Conservation (phyloP, 2,329 filamentous ascomycete species). For the Knoxdaviesia capensis region DNA sequence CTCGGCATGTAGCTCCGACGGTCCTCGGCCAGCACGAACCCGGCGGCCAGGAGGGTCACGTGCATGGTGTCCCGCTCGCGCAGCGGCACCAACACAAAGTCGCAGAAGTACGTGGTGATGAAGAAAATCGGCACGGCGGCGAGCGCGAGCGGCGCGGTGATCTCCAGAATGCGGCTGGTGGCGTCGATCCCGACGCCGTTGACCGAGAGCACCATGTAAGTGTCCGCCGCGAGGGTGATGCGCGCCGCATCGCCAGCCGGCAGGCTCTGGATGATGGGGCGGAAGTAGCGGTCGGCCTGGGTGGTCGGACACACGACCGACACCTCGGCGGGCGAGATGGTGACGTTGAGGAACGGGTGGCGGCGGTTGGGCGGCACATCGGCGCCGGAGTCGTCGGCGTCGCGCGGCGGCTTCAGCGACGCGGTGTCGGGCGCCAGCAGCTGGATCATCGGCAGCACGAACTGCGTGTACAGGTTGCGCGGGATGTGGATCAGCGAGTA, state of each 20-base stretch:
- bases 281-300: slow-evolving; percentile 56
- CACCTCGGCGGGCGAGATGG: slow-evolving; percentile 79
- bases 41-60: slow-evolving; percentile 53
- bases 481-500: slow-evolving; percentile 85
- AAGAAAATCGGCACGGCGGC: slow-evolving; percentile 95
- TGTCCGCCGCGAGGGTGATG: slow-evolving; percentile 61
- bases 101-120: slow-evolving; percentile 94
- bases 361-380: slow-evolving; percentile 15
- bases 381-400: slow-evolving; percentile 7
- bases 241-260: slow-evolving; percentile 27
- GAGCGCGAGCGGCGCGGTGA: slow-evolving; percentile 77
- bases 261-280: slow-evolving; percentile 46
- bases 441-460: slow-evolving; percentile 73
- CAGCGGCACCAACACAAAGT: slow-evolving; percentile 81
- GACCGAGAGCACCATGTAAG: slow-evolving; percentile 77
- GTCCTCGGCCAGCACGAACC: slow-evolving; percentile 65
- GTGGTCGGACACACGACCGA: slow-evolving; percentile 72
- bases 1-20: slow-evolving; percentile 18
- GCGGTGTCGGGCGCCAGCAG: slow-evolving; percentile 52
- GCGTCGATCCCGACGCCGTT: slow-evolving; percentile 81
- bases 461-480: slow-evolving; percentile 51
- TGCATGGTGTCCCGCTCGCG: slow-evolving; percentile 57
- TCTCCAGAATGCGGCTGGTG: slow-evolving; percentile 72
- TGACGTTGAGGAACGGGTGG: slow-evolving; percentile 82
- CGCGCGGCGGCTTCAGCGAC: slow-evolving; percentile 15